Conservation (phyloP, 441 rosid species). For the Gossypium trilobum region DNA sequence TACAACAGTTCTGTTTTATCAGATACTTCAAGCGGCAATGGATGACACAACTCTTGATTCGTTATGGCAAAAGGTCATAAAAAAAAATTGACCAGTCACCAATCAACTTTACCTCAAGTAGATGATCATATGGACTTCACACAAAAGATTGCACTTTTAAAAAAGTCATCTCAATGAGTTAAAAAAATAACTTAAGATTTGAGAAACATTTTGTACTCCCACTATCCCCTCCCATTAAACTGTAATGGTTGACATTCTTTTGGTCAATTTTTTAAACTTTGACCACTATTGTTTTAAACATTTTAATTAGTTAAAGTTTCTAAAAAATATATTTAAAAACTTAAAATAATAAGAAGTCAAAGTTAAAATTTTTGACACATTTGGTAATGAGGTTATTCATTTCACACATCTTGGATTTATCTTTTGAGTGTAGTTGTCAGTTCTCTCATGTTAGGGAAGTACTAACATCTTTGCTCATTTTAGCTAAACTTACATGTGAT, state of each 20-base stretch:
- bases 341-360: too few species aligned
- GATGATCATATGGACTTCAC: not conserved
- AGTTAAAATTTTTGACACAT: not conserved
- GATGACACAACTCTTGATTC: not conserved
- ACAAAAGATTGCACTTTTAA: not conserved
- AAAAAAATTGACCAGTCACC: not conserved
- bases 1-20: not conserved
- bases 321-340: too few species aligned
- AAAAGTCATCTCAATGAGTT: not conserved
- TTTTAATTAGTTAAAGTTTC: too few species aligned
- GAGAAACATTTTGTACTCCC: not conserved
- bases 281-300: too few species aligned
- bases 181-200: not conserved
- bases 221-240: too few species aligned
- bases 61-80: not conserved
- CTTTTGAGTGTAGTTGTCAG: not conserved
- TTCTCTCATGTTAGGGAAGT: not conserved
- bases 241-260: too few species aligned
- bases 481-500: not conserved
- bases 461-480: not conserved
- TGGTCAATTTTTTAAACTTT: too few species aligned
- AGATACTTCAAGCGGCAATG: not conserved
- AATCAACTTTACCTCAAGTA: not conserved
- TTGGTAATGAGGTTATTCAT: not conserved
- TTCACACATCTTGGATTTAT: not conserved